Evolutionary conservation across 768 basidiomycete species (phyloP), one percentile per base, ranked within the genome.

Genomic region (Trametes cubensis): DNA sequence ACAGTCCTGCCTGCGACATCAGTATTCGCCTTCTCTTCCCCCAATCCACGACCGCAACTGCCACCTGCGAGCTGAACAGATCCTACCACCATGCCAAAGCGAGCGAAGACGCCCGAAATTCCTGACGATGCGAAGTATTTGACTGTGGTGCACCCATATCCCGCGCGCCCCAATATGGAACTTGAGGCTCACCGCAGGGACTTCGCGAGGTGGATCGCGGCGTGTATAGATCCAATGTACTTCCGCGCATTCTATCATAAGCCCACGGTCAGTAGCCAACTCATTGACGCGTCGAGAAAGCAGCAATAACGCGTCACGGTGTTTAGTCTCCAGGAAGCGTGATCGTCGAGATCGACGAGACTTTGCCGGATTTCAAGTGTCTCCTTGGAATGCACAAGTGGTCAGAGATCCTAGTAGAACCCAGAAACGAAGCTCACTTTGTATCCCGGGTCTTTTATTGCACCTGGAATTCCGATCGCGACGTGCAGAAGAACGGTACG

Each of bases 401-500:
- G 81, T 66, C 71, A 11, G 71, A 78, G 30, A 74, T 82, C 62
- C 67, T 82, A 15, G 49, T 51, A 6, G 64, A 64, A 0, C 77
- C 81, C 0, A 61, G 61, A 3, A 34, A 65, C 7, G 76, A 77
- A 30, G 74, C 78, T 4, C 51, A 26, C 0, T 69, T 70, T 6
- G 62, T 66, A 11, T 74, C 76, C 0, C 71, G 72, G 40, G 70
- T 82, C 1, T 82, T 77, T 67, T 80, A 75, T 58, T 81, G 80
- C 64, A 66, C 69, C 0, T 74, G 73, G 61, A 72, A 58, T 63
- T 74, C 75, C 0, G 78, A 74, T 6, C 72, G 81, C 26, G 66
- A 72, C 34, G 80, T 83, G 6, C 75, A 82, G 72, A 82, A 81
- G 63, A 62, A 74, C 38, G 81, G 81, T 81, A 44, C 45, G 79